phyloP scores from a whole-genome alignment of 2,329 filamentous ascomycete genomes.

The Ophiocordyceps camponoti-rufipedis region DNA sequence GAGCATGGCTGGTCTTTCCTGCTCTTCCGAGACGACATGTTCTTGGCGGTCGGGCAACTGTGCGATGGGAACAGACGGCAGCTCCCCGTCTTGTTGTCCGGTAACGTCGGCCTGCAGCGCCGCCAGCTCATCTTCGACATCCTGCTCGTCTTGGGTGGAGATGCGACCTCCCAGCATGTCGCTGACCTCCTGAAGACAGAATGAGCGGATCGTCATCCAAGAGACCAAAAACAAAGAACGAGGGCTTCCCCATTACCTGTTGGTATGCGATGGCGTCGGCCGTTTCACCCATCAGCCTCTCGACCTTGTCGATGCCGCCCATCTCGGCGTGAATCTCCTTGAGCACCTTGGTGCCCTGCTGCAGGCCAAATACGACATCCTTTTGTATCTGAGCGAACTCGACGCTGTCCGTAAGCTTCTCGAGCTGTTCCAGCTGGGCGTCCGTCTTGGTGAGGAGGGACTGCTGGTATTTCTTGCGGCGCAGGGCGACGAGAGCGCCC shows the following conservation, averaged over 20 bases:
- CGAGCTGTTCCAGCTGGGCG: slow-evolving; percentile 80
- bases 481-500: slow-evolving; percentile 69
- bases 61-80: slow-evolving; percentile 15
- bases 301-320: slow-evolving; percentile 83
- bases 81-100: slow-evolving; percentile 5
- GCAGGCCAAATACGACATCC: slow-evolving; percentile 80
- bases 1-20: slow-evolving; percentile 21
- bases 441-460: slow-evolving; percentile 78
- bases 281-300: slow-evolving; percentile 86
- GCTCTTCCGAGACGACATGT: slow-evolving; percentile 7
- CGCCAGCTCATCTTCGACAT: slow-evolving; percentile 89
- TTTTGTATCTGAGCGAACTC: slow-evolving; percentile 96
- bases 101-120: slow-evolving; percentile 41
- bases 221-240: neutral
- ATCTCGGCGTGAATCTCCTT: slow-evolving; percentile 89
- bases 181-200: slow-evolving; percentile 55
- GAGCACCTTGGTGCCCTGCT: slow-evolving; percentile 79
- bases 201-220: neutral
- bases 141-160: slow-evolving; percentile 89
- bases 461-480: slow-evolving; percentile 94
- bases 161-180: slow-evolving; percentile 79
- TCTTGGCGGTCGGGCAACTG: slow-evolving; percentile 12
- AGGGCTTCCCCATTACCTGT: slow-evolving; percentile 30
- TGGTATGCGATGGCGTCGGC: slow-evolving; percentile 87
- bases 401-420: slow-evolving; percentile 72